These are phyloP conservation scores for Aspergillus terreus DNA, from an alignment of 2,329 filamentous ascomycete species.

Conservation along the genomic window DNA sequence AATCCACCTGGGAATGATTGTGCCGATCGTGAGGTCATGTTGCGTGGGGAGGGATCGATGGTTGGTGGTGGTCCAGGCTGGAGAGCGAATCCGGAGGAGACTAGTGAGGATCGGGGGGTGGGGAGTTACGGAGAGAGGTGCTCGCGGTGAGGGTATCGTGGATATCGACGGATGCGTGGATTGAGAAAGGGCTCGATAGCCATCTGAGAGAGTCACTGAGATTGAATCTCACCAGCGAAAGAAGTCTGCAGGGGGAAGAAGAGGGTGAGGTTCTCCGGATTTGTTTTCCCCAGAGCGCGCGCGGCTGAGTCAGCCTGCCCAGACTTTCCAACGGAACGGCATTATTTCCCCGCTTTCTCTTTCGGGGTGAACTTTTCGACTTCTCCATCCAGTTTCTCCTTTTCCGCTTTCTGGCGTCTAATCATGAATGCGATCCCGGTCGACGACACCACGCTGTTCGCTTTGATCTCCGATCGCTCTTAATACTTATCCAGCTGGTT, in stretches of 20 bases:
- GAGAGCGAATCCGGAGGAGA: neutral
- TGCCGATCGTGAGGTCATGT: slow-evolving; percentile 6
- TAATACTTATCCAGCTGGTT: neutral
- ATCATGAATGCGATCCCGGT: neutral
- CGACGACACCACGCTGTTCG: neutral
- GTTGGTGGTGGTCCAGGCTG: neutral
- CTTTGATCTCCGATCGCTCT: neutral
- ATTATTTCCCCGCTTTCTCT: neutral
- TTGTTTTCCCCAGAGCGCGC: slow-evolving; percentile 3
- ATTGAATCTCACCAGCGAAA: neutral
- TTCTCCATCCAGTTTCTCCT: neutral
- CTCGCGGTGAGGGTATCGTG: no score
- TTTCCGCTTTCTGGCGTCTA: neutral
- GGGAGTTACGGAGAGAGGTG: neutral
- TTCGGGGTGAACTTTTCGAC: neutral
- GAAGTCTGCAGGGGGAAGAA: neutral
- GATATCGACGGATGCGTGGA: no score
- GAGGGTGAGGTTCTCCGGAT: neutral
- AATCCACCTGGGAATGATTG: neutral
- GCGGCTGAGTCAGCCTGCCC: neutral
- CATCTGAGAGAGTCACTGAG: neutral
- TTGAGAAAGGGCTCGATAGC: no score
- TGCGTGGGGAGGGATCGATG: neutral
- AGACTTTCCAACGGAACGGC: neutral
- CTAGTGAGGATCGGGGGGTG: neutral